These are phyloP conservation scores for Sphaerulina vaccinii DNA, from an alignment of 2,329 filamentous ascomycete genomes.

Conservation along the genomic window DNA sequence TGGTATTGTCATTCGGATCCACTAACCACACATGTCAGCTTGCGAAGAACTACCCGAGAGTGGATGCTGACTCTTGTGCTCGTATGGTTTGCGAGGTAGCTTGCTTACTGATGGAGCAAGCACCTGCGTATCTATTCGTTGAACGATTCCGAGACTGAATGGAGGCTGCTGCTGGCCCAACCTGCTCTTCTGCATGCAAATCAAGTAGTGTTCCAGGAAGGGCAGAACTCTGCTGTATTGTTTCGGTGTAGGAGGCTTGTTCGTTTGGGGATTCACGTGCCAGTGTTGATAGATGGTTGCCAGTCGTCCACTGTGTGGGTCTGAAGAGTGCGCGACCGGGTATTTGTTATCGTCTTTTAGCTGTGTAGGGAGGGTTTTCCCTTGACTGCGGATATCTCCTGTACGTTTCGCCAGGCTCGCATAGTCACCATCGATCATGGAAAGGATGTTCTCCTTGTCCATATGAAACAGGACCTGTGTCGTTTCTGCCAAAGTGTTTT, in stretches of 20 bases:
- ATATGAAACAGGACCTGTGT: neutral
- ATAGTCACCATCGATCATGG: neutral
- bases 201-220: neutral
- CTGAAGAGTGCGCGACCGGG: too few species aligned
- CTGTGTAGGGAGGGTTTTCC: too few species aligned
- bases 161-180: neutral
- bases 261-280: neutral
- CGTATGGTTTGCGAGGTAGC: neutral
- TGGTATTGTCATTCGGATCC: too few species aligned
- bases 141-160: neutral
- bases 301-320: too few species aligned
- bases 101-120: neutral
- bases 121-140: neutral
- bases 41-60: too few species aligned
- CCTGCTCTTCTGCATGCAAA: neutral
- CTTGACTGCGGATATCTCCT: too few species aligned
- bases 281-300: neutral
- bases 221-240: neutral
- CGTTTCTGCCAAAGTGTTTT: neutral
- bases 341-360: too few species aligned
- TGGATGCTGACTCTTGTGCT: too few species aligned
- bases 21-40: too few species aligned
- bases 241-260: neutral
- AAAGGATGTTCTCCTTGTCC: neutral
- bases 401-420: neutral